Conservation (phyloP, 1,139 yeast species). For the Candida sp. region DNA sequence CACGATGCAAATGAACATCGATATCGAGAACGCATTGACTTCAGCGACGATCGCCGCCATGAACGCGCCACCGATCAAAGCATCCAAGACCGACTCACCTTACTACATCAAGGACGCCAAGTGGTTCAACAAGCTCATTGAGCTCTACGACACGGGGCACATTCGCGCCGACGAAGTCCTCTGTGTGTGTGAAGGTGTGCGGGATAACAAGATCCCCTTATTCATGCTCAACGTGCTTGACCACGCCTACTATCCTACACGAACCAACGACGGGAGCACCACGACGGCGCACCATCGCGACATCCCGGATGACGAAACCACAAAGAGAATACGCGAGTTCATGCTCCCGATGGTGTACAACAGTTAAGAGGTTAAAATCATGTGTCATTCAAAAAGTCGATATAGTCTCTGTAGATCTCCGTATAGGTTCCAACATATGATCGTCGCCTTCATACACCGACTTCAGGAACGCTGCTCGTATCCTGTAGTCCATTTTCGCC, state of each 20-base stretch:
- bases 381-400: neutral
- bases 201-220: slow-evolving; percentile 44
- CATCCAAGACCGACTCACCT: slow-evolving; percentile 27
- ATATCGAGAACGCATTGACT: slow-evolving; percentile 35
- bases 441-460: slow-evolving; percentile 22
- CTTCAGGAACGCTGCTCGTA: slow-evolving; percentile 17
- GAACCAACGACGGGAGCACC: slow-evolving; percentile 12
- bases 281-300: slow-evolving; percentile 15
- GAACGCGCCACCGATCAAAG: slow-evolving; percentile 36
- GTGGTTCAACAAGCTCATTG: slow-evolving; percentile 41
- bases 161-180: slow-evolving; percentile 38
- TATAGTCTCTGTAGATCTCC: slow-evolving; percentile 23
- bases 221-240: slow-evolving; percentile 45
- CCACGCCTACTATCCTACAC: slow-evolving; percentile 31
- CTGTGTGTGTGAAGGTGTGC: slow-evolving; percentile 40
- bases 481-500: slow-evolving; percentile 45
- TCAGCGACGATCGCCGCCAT: slow-evolving; percentile 40
- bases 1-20: slow-evolving; percentile 15
- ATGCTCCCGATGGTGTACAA: slow-evolving; percentile 41
- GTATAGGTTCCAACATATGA: slow-evolving; percentile 35
- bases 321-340: slow-evolving; percentile 36
- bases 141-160: slow-evolving; percentile 32
- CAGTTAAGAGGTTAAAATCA: neutral
- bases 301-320: slow-evolving; percentile 36
- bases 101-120: slow-evolving; percentile 42